Percentiles rank a stretch among this genome's conserved stretches.
phyloP scores from a whole-genome alignment of 2,329 filamentous ascomycete species.

The Alternaria brassicae region DNA sequence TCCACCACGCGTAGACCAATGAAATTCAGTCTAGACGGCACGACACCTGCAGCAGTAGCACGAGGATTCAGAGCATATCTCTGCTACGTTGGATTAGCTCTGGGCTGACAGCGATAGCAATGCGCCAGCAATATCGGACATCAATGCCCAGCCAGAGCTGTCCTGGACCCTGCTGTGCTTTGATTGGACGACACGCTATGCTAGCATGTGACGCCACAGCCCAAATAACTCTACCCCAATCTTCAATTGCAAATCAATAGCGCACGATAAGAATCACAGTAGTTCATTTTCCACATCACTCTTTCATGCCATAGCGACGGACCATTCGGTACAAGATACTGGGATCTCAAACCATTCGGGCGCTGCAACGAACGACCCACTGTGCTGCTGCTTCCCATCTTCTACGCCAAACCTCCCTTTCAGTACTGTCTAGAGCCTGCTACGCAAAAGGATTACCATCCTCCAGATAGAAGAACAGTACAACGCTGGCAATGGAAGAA shows the following conservation, averaged over 20 bases:
- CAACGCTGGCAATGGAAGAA: background rate
- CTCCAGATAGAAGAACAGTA: background rate
- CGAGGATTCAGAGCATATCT: constrained; percentile 7
- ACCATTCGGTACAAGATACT: background rate
- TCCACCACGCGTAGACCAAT: constrained; percentile 11
- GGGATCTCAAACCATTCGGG: background rate
- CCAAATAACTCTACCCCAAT: background rate
- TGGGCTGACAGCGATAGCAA: constrained; percentile 8
- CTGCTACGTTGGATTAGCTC: constrained; percentile 8
- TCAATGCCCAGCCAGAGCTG: constrained; percentile 7
- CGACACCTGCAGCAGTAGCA: constrained; percentile 10
- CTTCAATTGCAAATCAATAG: constrained; percentile 14
- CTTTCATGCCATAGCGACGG: background rate
- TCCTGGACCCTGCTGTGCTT: constrained; percentile 4
- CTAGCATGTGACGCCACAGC: constrained; percentile 10
- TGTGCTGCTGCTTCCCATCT: background rate
- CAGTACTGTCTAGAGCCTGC: background rate
- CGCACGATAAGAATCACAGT: constrained; percentile 21
- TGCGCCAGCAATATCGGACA: constrained; percentile 9
- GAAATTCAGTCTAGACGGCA: constrained; percentile 4
- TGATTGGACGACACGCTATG: constrained; percentile 4
- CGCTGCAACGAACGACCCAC: background rate
- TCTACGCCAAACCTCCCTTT: background rate
- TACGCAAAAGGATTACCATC: background rate
- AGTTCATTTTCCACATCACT: constrained; percentile 25